Evolutionary conservation across 192 early-diverging fungal species (phyloP), one percentile per base, ranked within the genome.

Genomic region (Backusella morwellensis): DNA sequence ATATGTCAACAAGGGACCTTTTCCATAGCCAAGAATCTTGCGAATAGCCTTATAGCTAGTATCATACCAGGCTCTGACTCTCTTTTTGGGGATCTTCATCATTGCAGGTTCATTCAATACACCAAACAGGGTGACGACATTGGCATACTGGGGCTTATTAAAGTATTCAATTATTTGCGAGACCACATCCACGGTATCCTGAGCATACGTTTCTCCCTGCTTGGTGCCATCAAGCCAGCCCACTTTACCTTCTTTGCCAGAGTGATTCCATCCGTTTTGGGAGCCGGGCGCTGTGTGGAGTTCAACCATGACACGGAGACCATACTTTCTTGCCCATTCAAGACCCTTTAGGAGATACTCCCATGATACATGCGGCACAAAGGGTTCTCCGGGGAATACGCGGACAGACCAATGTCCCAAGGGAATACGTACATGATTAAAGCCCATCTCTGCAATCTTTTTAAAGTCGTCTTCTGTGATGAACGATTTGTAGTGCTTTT

Each of bases 241-340:
- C 66, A 87, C 78, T 17, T 54, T 42, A 8, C 85, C 88, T 0
- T 72, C 14, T 14, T 79, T 78, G 29, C 87, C 87, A 12, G 85
- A 86, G 67, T 86, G 87, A 59, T 87, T 87, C 88, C 88, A 92
- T 1, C 91, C 91, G 75, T 93, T 93, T 72, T 93, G 92, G 26
- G 90, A 92, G 7, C 92, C 92, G 32, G 92, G 92, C 0, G 88
- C 89, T 0, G 86, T 88, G 68, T 93, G 91, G n/a, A 93, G 71
- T 44, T 93, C 91, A 1, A 93, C 77, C 76, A 91, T 87, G 35
- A 92, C 91, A 21, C 91, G 85, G 66, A 93, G 78, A 6, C 87
- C 85, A 70, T 90, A 90, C 66, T 90, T 88, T 17, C 83, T 76
- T 11, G 91, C 90, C 92, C 90, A 92, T 38, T 82, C 84, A 36